Conservation (phyloP, 768 basidiomycete species). For the Pisolithus albus region DNA sequence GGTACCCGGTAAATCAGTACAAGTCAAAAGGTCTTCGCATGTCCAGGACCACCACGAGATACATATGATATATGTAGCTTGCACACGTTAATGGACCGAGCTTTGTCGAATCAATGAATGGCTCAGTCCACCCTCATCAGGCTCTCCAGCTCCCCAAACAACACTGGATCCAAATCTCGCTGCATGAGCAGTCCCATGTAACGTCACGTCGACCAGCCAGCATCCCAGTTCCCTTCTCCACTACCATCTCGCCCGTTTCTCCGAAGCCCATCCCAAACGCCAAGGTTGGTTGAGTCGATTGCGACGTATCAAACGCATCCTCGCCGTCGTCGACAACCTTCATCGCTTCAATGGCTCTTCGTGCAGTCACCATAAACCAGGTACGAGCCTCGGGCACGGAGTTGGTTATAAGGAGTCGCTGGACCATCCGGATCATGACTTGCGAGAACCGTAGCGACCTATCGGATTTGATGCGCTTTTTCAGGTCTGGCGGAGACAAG, state of each 20-base stretch:
- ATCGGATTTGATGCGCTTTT: slow-evolving; percentile 61
- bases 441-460: slow-evolving; percentile 59
- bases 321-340: slow-evolving; percentile 72
- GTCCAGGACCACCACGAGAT: too few relatives aligned
- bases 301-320: slow-evolving; percentile 66
- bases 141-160: slow-evolving; percentile 78
- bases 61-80: too few relatives aligned
- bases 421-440: slow-evolving; percentile 66
- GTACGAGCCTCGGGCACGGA: slow-evolving; percentile 45
- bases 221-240: slow-evolving; percentile 70
- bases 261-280: slow-evolving; percentile 85
- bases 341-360: slow-evolving; percentile 69
- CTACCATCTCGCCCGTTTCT: slow-evolving; percentile 56
- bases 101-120: too few relatives aligned
- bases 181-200: slow-evolving; percentile 67
- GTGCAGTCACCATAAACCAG: slow-evolving; percentile 48
- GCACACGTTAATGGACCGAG: too few relatives aligned
- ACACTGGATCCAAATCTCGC: slow-evolving; percentile 63
- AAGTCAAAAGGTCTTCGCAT: too few relatives aligned
- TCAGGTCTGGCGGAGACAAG: slow-evolving; percentile 69
- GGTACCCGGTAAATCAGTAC: too few relatives aligned
- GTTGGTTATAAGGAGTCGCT: slow-evolving; percentile 47
- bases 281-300: slow-evolving; percentile 51
- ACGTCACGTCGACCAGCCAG: slow-evolving; percentile 67
- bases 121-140: slow-evolving; percentile 57